Base-by-base conservation (phyloP, 1,284 basidiomycete species). In the Trichosporon coremiiforme region DNA sequence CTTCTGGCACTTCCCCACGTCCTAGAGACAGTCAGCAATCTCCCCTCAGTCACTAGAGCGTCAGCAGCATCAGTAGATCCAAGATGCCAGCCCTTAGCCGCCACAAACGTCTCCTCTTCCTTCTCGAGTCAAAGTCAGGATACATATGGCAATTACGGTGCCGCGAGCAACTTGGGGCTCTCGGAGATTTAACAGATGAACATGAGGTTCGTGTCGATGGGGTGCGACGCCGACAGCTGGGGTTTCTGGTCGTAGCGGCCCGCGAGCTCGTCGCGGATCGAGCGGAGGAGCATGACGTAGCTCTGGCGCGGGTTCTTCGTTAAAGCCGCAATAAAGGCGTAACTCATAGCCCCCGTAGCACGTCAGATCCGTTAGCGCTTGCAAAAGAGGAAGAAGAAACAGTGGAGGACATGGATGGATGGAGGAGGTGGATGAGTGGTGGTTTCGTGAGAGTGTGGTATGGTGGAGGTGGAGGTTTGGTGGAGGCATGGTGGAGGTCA, bases 181-280 rank as follows among this genome's bases (percentile, higher is more conserved):
- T 12, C 41, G 13, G 1, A 22, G 6, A 15, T 8, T 35, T 70
- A 75, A 50, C 74, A 76, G 60, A 75, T 73, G 70, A 77, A 75
- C 63, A 73, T 65, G 31, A 75, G 65, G 67, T 74, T 74, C 29
- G 67, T 68, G 66, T 75, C 75, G 64, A 76, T 76, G 17, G 75
- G 72, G 75, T 81, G 78, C 66, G 75, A 77, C 20, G 73, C 69
- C 76, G 83, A 71, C 67, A 89, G 85, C 85, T 91, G 91, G 12
- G 92, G 92, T 81, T 93, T 94, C 86, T 95, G 93, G 67, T 87
- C 88, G 79, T 94, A 95, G 80, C 91, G 91, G 15, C 79, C 82
- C 20, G 68, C 70, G 45, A 86, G 76, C 74, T 84, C 82, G 62
- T 84, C 81, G 31, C 92, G 88, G 70, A 96, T 87, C 45, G 85